phyloP scores from a whole-genome alignment of 1,284 basidiomycete species.

The Ustilago trichophora region DNA sequence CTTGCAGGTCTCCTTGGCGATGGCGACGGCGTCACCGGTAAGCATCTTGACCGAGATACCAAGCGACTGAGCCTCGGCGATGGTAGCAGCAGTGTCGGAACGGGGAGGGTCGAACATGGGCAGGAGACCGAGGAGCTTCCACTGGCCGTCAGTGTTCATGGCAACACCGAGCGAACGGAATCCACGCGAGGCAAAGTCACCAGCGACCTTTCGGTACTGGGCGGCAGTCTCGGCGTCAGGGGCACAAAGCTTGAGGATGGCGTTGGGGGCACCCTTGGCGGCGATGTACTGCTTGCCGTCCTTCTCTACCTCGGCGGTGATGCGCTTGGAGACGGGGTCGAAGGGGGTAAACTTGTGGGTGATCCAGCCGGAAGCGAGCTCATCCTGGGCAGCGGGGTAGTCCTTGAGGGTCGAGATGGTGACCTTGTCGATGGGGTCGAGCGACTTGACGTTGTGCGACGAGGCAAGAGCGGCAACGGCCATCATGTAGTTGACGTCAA shows the following conservation, averaged over 20 bases:
- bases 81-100: slow-evolving; percentile 71
- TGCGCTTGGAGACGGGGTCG: slow-evolving; percentile 73
- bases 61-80: slow-evolving; percentile 71
- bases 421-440: slow-evolving; percentile 73
- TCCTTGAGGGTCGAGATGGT: slow-evolving; percentile 71
- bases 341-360: slow-evolving; percentile 72
- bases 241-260: slow-evolving; percentile 70
- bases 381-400: slow-evolving; percentile 71
- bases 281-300: slow-evolving; percentile 71
- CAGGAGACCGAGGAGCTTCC: slow-evolving; percentile 70
- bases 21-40: slow-evolving; percentile 73
- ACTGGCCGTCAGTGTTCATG: slow-evolving; percentile 70
- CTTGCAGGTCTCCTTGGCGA: slow-evolving; percentile 72
- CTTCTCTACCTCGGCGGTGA: slow-evolving; percentile 72
- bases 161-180: slow-evolving; percentile 72
- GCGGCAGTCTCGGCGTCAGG: slow-evolving; percentile 68
- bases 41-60: slow-evolving; percentile 73
- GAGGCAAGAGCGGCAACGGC: slow-evolving; percentile 71
- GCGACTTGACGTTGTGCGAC: slow-evolving; percentile 71
- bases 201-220: slow-evolving; percentile 69
- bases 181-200: slow-evolving; percentile 70
- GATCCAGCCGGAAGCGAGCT: slow-evolving; percentile 70
- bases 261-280: slow-evolving; percentile 73
- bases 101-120: slow-evolving; percentile 72
- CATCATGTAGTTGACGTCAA: slow-evolving; percentile 70